Evolutionary conservation across 2,329 filamentous ascomycete species (phyloP).

Genomic region (Fusarium miscanthi): DNA sequence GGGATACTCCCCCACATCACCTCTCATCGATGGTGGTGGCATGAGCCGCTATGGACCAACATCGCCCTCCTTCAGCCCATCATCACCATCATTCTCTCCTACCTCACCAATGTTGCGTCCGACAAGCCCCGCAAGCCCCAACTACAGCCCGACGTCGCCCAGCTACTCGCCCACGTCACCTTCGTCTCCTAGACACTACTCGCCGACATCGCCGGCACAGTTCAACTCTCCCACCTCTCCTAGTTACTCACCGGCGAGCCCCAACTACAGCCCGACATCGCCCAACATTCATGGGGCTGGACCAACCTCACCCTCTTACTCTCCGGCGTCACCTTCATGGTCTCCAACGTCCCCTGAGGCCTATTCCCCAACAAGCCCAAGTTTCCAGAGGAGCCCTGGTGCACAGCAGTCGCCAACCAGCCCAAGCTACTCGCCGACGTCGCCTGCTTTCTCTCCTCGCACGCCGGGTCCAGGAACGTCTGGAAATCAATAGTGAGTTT

Average conservation of each 20-base stretch:
- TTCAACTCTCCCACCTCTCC: slow-evolving; percentile 83
- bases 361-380: slow-evolving; percentile 73
- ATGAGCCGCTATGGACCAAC: slow-evolving; percentile 62
- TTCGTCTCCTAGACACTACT: slow-evolving; percentile 67
- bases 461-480: slow-evolving; percentile 58
- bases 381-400: slow-evolving; percentile 66
- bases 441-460: slow-evolving; percentile 58
- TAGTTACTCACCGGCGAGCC: slow-evolving; percentile 76
- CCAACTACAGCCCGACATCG: slow-evolving; percentile 77
- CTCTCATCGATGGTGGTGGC: slow-evolving; percentile 64
- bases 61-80: slow-evolving; percentile 72
- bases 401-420: slow-evolving; percentile 72
- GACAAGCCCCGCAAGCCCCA: slow-evolving; percentile 66
- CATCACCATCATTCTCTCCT: slow-evolving; percentile 72
- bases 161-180: slow-evolving; percentile 73
- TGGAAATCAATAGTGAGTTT: slow-evolving; percentile 56
- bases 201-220: slow-evolving; percentile 76
- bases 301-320: slow-evolving; percentile 70
- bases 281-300: slow-evolving; percentile 60
- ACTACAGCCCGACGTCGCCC: slow-evolving; percentile 74
- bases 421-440: slow-evolving; percentile 77
- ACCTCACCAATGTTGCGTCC: slow-evolving; percentile 69
- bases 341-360: slow-evolving; percentile 77
- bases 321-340: slow-evolving; percentile 79
- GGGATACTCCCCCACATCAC: slow-evolving; percentile 82